Conservation (phyloP, 2,329 filamentous ascomycete genomes). For the Magnaporthiopsis incrustans region DNA sequence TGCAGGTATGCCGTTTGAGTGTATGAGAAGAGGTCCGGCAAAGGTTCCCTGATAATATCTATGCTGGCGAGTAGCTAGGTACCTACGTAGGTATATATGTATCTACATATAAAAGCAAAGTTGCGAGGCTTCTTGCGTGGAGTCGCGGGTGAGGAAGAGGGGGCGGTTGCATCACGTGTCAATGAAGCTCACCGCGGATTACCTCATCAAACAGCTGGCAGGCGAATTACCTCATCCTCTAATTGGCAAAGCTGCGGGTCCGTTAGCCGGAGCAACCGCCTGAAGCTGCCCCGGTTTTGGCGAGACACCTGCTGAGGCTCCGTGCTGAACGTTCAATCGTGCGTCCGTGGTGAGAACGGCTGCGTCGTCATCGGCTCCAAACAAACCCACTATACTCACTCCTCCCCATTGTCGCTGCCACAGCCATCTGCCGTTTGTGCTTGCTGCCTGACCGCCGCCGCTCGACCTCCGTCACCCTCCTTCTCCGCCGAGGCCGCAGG, state of each 20-base stretch:
- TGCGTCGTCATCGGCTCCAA: slow-evolving; percentile 8
- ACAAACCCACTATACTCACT: neutral
- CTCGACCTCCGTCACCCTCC: neutral
- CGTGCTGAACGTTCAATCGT: neutral
- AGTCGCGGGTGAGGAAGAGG: no score
- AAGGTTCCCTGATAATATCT: no score
- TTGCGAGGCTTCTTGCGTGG: no score
- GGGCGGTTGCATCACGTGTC: neutral
- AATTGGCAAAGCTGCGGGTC: neutral
- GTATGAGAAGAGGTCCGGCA: no score
- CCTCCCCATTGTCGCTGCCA: neutral
- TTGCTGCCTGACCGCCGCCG: neutral
- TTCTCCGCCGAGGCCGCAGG: neutral
- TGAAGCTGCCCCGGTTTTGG: neutral
- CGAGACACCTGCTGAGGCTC: neutral
- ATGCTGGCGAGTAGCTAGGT: no score
- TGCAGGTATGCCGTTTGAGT: no score
- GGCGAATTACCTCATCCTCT: neutral
- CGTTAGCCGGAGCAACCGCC: neutral
- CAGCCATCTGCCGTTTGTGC: neutral
- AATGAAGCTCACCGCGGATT: neutral
- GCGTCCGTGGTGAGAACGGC: neutral
- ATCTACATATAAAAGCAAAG: no score
- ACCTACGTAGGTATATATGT: no score
- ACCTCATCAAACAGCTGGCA: neutral